phyloP scores from a whole-genome alignment of 2,329 filamentous ascomycete genomes.

The Neofusicoccum cordaticola region DNA sequence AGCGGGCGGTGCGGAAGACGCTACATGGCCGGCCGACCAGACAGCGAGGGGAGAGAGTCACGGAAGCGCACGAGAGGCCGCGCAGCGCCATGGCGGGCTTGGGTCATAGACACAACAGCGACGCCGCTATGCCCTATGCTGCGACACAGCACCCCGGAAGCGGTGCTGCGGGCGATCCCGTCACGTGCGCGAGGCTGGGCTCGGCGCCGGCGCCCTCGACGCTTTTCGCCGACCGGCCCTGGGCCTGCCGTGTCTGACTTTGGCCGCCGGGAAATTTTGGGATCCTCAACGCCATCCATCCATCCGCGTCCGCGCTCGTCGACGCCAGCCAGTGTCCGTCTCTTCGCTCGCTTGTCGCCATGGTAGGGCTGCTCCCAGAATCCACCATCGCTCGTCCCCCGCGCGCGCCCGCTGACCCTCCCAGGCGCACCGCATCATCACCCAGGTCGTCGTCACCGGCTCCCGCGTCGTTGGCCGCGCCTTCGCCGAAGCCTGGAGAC shows the following conservation, averaged over 20 bases:
- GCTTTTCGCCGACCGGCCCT: slow-evolving; percentile 13
- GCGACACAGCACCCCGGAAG: not conserved
- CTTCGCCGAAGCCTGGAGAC: slow-evolving; percentile 91
- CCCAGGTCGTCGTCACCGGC: slow-evolving; percentile 87
- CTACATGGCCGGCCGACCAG: not conserved
- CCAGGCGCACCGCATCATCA: slow-evolving; percentile 91
- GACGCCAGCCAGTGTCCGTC: not conserved
- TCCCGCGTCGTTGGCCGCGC: slow-evolving; percentile 88
- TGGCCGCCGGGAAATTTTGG: slow-evolving; percentile 17
- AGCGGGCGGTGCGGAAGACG: not conserved
- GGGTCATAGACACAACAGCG: not conserved
- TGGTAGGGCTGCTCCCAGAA: not conserved
- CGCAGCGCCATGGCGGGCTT: not conserved
- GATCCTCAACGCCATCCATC: slow-evolving; percentile 9
- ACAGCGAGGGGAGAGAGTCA: not conserved
- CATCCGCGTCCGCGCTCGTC: not conserved
- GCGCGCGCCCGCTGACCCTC: slow-evolving; percentile 23
- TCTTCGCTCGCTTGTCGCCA: not conserved
- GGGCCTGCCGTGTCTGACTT: slow-evolving; percentile 1
- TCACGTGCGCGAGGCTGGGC: not conserved
- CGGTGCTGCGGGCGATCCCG: not conserved
- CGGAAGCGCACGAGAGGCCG: not conserved
- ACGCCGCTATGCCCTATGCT: not conserved
- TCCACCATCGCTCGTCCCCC: not conserved
- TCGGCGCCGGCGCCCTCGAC: not conserved